Evolutionary conservation across 2,329 filamentous ascomycete species (phyloP).

Genomic region (Phaeosphaeria sp.): DNA sequence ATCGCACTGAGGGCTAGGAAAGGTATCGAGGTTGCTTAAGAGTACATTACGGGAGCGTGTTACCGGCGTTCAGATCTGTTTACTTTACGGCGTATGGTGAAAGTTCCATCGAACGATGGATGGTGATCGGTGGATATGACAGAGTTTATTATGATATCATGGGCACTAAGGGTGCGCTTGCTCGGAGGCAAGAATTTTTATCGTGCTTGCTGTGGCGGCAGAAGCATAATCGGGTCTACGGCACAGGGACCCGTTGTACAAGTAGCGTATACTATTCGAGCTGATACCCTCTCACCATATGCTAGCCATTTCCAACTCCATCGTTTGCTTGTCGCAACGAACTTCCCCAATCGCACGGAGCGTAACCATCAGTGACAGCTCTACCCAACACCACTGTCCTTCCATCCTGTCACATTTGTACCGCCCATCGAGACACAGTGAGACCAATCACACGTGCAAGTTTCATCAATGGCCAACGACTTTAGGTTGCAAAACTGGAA

Average conservation of each 20-base stretch:
- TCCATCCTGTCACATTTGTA: background rate
- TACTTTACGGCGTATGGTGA: too few species aligned
- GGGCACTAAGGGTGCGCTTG: background rate
- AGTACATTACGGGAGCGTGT: background rate
- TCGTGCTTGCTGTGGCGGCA: background rate
- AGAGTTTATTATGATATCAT: background rate
- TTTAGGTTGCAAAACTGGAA: background rate
- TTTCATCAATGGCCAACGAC: background rate
- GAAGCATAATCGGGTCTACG: background rate
- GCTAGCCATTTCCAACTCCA: background rate
- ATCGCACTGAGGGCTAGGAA: constrained; percentile 41
- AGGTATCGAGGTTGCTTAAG: constrained; percentile 16
- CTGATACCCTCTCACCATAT: background rate
- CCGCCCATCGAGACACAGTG: background rate
- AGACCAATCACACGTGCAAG: background rate
- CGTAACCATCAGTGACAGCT: background rate
- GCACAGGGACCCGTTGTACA: background rate
- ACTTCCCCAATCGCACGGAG: background rate
- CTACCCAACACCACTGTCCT: background rate
- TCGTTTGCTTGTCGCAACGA: background rate
- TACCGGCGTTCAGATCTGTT: background rate
- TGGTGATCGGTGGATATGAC: background rate
- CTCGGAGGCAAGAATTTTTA: background rate
- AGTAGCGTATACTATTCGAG: background rate
- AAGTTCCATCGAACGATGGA: background rate